Percentiles rank a stretch among this genome's conserved stretches.
These are phyloP conservation scores for Saccharomyces hybrid DNA, from an alignment of 1,139 yeast species.

Conservation along the genomic window DNA sequence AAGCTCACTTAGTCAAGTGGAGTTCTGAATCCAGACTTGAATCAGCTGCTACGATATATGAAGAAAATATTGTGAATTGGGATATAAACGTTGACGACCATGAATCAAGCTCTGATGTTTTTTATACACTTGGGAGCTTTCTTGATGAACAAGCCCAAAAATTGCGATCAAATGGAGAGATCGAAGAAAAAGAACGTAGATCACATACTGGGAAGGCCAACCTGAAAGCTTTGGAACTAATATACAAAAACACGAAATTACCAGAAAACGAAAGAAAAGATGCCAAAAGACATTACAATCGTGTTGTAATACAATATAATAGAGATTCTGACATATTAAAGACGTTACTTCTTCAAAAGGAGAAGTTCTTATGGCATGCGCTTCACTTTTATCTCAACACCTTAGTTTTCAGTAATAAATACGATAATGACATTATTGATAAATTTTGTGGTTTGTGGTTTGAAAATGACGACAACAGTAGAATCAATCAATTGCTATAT, in stretches of 20 bases:
- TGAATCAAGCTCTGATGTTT: slow-evolving; percentile 39
- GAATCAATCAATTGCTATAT: slow-evolving; percentile 35
- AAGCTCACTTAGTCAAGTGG: slow-evolving; percentile 61
- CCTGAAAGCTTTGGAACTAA: slow-evolving; percentile 41
- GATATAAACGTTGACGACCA: slow-evolving; percentile 28
- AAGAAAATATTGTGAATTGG: slow-evolving; percentile 44
- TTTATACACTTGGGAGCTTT: slow-evolving; percentile 60
- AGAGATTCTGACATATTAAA: slow-evolving; percentile 46
- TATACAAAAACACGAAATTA: slow-evolving; percentile 37
- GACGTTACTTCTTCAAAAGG: slow-evolving; percentile 34
- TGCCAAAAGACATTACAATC: slow-evolving; percentile 45
- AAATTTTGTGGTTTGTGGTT: slow-evolving; percentile 85
- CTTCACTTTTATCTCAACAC: slow-evolving; percentile 54
- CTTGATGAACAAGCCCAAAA: slow-evolving; percentile 62
- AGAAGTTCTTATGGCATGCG: slow-evolving; percentile 47
- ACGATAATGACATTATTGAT: slow-evolving; percentile 57
- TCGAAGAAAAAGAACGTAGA: slow-evolving; percentile 38
- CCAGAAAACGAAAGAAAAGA: slow-evolving; percentile 41
- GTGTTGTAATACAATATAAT: slow-evolving; percentile 41
- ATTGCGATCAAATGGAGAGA: slow-evolving; percentile 38
- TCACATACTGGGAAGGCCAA: slow-evolving; percentile 39
- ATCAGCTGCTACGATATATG: slow-evolving; percentile 51
- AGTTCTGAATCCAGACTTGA: slow-evolving; percentile 62
- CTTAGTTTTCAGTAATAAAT: slow-evolving; percentile 40
- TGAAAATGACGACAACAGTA: slow-evolving; percentile 44